Evolutionary conservation across 2,329 filamentous ascomycete genomes (phyloP).

Genomic region (Mycosphaerella sp.): DNA sequence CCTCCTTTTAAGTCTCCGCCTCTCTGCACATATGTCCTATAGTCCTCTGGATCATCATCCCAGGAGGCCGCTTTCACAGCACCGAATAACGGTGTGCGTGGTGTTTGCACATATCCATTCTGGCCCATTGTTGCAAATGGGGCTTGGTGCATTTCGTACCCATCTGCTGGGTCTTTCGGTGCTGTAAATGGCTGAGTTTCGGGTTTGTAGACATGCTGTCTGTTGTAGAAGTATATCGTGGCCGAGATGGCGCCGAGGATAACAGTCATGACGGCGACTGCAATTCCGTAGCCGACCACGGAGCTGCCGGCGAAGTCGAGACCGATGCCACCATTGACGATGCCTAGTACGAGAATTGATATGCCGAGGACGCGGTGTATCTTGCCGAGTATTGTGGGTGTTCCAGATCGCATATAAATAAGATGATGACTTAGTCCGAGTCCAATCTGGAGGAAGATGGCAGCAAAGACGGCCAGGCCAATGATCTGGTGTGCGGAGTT

Average conservation of each 20-base stretch:
- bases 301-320: conserved; percentile 51
- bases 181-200: conserved; percentile 15
- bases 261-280: conserved; percentile 20
- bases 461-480: conserved; percentile 38
- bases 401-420: conserved; percentile 29
- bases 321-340: conserved; percentile 54
- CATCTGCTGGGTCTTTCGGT: conserved; percentile 12
- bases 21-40: conserved; percentile 12
- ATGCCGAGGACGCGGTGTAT: conserved; percentile 56
- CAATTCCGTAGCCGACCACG: conserved; percentile 20
- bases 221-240: conserved; percentile 16
- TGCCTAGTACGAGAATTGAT: conserved; percentile 48
- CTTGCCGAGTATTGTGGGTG: conserved; percentile 42
- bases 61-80: conserved; percentile 1
- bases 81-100: conserved; percentile 19
- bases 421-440: conserved; percentile 39
- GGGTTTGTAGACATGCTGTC: conserved; percentile 19
- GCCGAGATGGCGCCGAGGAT: conserved; percentile 15
- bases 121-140: conserved; percentile 17
- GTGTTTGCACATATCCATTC: conserved; percentile 20
- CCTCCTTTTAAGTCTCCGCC: conserved; percentile 3
- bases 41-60: conserved; percentile 15
- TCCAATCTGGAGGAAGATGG: conserved; percentile 34
- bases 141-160: conserved; percentile 21
- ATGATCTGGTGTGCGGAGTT: conserved; percentile 44